Percentiles rank a stretch among this genome's conserved stretches.
Evolutionary conservation across 2,329 filamentous ascomycete genomes (phyloP).

Genomic region (Pseudocercospora pini-densiflorae): DNA sequence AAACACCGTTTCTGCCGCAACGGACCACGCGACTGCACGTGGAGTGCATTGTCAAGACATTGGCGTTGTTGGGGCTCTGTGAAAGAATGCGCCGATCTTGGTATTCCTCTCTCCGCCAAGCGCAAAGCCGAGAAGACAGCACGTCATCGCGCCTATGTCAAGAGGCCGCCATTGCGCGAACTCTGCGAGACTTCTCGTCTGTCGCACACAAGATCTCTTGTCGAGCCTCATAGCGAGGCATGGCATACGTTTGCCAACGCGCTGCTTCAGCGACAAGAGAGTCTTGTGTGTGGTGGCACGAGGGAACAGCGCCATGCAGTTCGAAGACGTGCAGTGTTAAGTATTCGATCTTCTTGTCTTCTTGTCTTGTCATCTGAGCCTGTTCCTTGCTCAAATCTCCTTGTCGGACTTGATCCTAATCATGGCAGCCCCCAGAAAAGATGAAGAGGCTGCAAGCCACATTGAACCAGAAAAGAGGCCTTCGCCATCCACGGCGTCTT

Average conservation of each 20-base stretch:
- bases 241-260: conserved; percentile 28
- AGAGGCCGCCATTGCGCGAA: not conserved
- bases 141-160: conserved; percentile 11
- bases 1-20: not conserved
- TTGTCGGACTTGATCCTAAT: not conserved
- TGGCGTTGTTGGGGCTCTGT: conserved; percentile 11
- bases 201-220: conserved; percentile 19
- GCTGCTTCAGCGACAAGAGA: conserved; percentile 12
- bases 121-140: conserved; percentile 2
- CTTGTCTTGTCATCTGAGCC: conserved; percentile 1
- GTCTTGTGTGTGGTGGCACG: conserved; percentile 11
- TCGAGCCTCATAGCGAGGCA: conserved; percentile 16
- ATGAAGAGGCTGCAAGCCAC: conserved; percentile 20
- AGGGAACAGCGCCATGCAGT: conserved; percentile 13
- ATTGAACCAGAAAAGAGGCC: conserved; percentile 24
- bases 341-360: conserved; percentile 12
- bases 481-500: conserved; percentile 21
- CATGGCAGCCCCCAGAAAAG: conserved; percentile 19
- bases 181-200: conserved; percentile 1
- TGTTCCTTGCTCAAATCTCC: not conserved
- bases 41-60: conserved; percentile 14
- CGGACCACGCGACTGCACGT: conserved; percentile 8
- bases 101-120: conserved; percentile 7
- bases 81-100: not conserved
- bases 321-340: conserved; percentile 6